Conservation (phyloP, 1,284 basidiomycete species). For the Boletus smithii region DNA sequence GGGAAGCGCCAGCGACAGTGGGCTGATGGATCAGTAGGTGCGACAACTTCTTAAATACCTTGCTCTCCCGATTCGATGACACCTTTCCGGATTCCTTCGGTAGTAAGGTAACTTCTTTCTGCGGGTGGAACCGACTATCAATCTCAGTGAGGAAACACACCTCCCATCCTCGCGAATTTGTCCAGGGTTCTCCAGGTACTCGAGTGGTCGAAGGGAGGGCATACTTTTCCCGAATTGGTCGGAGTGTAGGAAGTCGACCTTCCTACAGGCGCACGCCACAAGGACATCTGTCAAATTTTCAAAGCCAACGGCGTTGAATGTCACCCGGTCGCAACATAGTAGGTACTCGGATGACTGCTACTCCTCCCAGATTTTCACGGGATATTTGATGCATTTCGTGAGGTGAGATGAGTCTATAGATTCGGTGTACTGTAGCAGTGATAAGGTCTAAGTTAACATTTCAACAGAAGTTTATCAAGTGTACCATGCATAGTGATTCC, state of each 20-base stretch:
- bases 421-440: background rate
- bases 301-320: background rate
- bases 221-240: background rate
- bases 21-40: background rate
- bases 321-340: background rate
- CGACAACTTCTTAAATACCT: conserved; percentile 2
- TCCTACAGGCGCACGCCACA: too few species aligned
- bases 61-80: background rate
- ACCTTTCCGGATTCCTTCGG: background rate
- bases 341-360: background rate
- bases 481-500: background rate
- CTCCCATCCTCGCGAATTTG: background rate
- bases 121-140: background rate
- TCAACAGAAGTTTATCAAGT: background rate
- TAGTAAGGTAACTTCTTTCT: background rate
- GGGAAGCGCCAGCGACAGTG: background rate
- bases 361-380: background rate
- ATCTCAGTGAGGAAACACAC: background rate
- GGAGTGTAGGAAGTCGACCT: background rate
- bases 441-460: conserved; percentile 6
- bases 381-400: conserved; percentile 1
- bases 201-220: background rate
- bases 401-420: too few species aligned
- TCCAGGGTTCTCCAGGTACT: background rate
- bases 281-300: background rate